Evolutionary conservation across 192 early-diverging fungal species (phyloP).

Genomic region (Thamnidium elegans): DNA sequence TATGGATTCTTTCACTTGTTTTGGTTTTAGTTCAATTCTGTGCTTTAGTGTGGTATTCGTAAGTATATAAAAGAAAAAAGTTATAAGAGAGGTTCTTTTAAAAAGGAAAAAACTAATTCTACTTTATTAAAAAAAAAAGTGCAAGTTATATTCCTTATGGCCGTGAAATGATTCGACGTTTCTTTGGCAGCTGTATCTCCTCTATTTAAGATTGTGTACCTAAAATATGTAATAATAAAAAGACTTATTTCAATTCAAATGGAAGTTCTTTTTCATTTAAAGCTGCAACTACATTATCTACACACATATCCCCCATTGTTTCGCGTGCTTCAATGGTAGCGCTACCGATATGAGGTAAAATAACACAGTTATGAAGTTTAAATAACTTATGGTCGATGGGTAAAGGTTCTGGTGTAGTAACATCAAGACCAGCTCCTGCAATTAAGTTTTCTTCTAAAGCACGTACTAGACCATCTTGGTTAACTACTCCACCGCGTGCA

Average conservation of each 20-base stretch:
- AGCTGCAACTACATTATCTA: conserved; percentile 69
- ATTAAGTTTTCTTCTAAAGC: conserved; percentile 60
- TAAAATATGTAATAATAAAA: background rate
- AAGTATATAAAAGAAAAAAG: conserved; percentile 13
- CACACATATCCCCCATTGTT: conserved; percentile 71
- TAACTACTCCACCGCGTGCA: conserved; percentile 74
- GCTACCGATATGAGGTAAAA: conserved; percentile 86
- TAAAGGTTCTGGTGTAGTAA: conserved; percentile 85
- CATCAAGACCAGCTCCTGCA: conserved; percentile 79
- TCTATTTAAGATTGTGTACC: conserved; percentile 16
- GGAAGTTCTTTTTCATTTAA: conserved; percentile 51
- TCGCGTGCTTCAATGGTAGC: conserved; percentile 82
- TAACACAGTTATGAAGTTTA: conserved; percentile 54
- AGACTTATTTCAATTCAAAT: conserved; percentile 2
- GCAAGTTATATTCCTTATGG: conserved; percentile 94
- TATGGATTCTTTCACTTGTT: conserved; percentile 69
- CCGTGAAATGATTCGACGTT: conserved; percentile 43
- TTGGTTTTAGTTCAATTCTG: conserved; percentile 84
- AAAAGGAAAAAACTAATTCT: background rate
- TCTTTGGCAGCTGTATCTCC: conserved; percentile 37
- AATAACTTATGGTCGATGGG: conserved; percentile 58
- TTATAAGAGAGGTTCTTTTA: background rate
- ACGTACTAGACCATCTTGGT: conserved; percentile 66
- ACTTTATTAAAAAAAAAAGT: conserved; percentile 30
- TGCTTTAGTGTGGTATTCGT: conserved; percentile 83